Conservation (phyloP, 805 yeast genomes). For the Metschnikowia kunwiensis region DNA sequence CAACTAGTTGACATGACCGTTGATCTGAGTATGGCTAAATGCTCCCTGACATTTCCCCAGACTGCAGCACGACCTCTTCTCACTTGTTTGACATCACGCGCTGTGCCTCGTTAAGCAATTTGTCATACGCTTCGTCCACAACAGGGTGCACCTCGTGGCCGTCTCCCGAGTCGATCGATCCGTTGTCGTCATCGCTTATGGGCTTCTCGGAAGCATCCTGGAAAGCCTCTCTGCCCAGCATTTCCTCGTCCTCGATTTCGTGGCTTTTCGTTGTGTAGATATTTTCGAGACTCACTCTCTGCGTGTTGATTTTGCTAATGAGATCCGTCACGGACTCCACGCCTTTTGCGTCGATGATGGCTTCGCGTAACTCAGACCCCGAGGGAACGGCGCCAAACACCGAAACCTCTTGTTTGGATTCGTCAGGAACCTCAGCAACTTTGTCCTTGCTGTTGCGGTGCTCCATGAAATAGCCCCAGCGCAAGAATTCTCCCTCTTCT, state of each 20-base stretch:
- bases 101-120: constrained; percentile 63
- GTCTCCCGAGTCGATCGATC: constrained; percentile 30
- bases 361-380: constrained; percentile 53
- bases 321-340: constrained; percentile 65
- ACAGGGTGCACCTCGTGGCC: constrained; percentile 34
- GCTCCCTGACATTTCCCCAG: no score
- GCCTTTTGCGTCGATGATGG: constrained; percentile 73
- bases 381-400: constrained; percentile 46
- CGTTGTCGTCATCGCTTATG: constrained; percentile 18
- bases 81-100: constrained; percentile 54
- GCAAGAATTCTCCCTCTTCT: constrained; percentile 90
- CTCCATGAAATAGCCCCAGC: constrained; percentile 78
- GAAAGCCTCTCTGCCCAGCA: constrained; percentile 4
- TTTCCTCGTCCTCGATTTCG: constrained; percentile 1
- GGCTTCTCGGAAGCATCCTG: constrained; percentile 7
- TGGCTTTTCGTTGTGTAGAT: constrained; percentile 35
- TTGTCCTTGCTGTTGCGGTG: constrained; percentile 43
- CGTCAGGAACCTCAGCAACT: constrained; percentile 7
- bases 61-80: no score
- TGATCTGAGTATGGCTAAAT: no score
- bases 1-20: no score
- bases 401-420: constrained; percentile 21
- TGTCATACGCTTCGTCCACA: constrained; percentile 74
- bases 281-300: constrained; percentile 48
- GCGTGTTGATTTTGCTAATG: constrained; percentile 60